Conservation (phyloP, 306 rosid genomes). For the Citrullus amarus region DNA sequence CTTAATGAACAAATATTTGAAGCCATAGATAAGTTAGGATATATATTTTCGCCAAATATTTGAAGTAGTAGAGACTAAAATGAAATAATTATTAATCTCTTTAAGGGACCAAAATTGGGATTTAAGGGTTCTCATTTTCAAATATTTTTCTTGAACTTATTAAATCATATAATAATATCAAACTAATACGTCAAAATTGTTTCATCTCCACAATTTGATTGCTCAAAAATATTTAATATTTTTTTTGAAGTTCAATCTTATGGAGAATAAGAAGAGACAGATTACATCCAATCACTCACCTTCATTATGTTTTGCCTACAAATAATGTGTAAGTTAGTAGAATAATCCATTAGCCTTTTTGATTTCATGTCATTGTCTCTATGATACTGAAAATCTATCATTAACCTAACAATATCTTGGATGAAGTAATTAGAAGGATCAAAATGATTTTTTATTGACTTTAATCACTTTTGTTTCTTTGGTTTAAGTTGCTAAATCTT, state of each 20-base stretch:
- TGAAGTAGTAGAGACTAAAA: neutral
- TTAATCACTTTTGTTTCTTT: neutral
- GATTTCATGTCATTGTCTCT: slow-evolving; percentile 24
- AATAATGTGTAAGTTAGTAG: slow-evolving; percentile 18
- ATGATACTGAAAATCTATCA: slow-evolving; percentile 17
- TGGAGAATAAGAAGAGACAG: slow-evolving; percentile 1
- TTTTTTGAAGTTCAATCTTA: neutral
- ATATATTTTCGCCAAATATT: too few species aligned
- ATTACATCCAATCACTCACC: slow-evolving; percentile 14
- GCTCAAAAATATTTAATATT: neutral
- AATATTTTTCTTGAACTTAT: neutral
- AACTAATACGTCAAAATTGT: neutral
- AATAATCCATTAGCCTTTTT: neutral
- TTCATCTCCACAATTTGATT: neutral
- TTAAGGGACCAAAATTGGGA: neutral
- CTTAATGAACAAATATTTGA: neutral
- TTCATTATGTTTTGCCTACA: slow-evolving; percentile 16
- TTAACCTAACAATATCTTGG: slow-evolving; percentile 16
- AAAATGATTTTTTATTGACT: slow-evolving; percentile 2
- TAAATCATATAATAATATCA: neutral
- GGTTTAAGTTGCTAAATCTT: neutral
- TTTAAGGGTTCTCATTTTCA: neutral
- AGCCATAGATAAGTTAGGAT: neutral
- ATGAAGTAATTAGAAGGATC: slow-evolving; percentile 5
- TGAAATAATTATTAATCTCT: neutral